Evolutionary conservation across 2,329 filamentous ascomycete species (phyloP), one percentile per base, ranked within the genome.

Genomic region (Colletotrichum sp.): DNA sequence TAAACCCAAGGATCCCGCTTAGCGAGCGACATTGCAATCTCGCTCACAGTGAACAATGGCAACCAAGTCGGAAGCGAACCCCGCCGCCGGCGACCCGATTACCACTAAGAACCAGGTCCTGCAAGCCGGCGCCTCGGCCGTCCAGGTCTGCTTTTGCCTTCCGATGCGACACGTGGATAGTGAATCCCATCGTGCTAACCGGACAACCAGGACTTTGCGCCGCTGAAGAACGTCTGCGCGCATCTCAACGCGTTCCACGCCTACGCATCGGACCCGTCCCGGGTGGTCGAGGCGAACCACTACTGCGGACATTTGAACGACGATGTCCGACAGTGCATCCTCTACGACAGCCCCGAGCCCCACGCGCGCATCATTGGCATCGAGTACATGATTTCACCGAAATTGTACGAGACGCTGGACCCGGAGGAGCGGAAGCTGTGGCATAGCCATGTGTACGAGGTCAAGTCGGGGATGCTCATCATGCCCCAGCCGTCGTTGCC

Each of bases 181-280:
- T 49, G 12, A 13, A 24, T 3, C 3, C 44, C 44, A 52, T 52
- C 44, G 44, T 52, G 44, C 44, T 18, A 44, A 71, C 26, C 68
- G 49, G 26, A 15, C 18, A 12, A 8, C 71, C 52, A 93, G 90
- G 89, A 91, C 78, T 95, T 98, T 82, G 87, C 89, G 1, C 95
- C 95, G 0, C 85, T 95, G 8, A 93, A 95, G 80, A 91, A 92
- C 69, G 90, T 98, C 65, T 97, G 95, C 84, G 95, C 94, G 1
- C 95, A 96, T 81, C 88, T 98, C 2, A 96, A 97, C 80, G 95
- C 95, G n/a, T 96, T 96, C 81, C 95, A 98, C 81, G 92, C 93
- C 64, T 97, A 97, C 81, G 93, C 93, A n/a, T 89, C 92, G 30
- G 94, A 96, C 62, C 92, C 93, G 0, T 89, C 86, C 3, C 92